phyloP scores from a whole-genome alignment of 768 basidiomycete species.

The Calocybe indica region DNA sequence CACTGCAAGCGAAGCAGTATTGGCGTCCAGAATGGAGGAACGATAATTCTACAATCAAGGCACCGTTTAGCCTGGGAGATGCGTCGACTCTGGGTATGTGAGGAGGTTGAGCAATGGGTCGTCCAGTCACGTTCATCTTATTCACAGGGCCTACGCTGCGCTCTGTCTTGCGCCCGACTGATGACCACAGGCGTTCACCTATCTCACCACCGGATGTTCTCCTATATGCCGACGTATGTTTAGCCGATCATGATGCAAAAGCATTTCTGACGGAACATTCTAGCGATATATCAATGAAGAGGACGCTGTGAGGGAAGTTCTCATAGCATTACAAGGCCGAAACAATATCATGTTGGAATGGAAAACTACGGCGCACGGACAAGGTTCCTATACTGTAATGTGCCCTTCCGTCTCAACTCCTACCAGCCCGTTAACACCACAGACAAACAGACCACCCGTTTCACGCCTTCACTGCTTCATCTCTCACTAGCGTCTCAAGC shows the following conservation, averaged over 20 bases:
- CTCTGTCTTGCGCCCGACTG: constrained; percentile 5
- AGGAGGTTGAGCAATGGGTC: too few relatives aligned
- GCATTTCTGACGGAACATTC: neutral
- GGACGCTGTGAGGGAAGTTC: constrained; percentile 70
- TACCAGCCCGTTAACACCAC: neutral
- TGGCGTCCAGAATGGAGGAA: constrained; percentile 67
- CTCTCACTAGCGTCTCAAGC: constrained; percentile 59
- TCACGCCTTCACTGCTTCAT: constrained; percentile 58
- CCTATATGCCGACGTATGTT: constrained; percentile 11
- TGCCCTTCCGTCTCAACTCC: neutral
- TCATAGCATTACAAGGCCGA: constrained; percentile 72
- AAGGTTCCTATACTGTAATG: constrained; percentile 21
- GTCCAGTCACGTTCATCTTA: neutral
- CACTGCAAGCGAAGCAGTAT: constrained; percentile 59
- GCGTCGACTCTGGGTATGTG: constrained; percentile 65
- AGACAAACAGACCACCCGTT: constrained; percentile 35
- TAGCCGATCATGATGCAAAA: too few relatives aligned
- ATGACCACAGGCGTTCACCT: neutral
- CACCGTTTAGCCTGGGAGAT: constrained; percentile 56
- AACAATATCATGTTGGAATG: constrained; percentile 50
- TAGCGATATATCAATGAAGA: constrained; percentile 71
- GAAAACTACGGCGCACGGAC: constrained; percentile 16
- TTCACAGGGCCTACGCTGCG: constrained; percentile 12
- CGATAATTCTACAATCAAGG: constrained; percentile 31
- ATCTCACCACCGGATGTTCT: constrained; percentile 9